Evolutionary conservation across 1,284 basidiomycete species (phyloP), one percentile per base, ranked within the genome.

Genomic region (Anthracocystis walkeri): DNA sequence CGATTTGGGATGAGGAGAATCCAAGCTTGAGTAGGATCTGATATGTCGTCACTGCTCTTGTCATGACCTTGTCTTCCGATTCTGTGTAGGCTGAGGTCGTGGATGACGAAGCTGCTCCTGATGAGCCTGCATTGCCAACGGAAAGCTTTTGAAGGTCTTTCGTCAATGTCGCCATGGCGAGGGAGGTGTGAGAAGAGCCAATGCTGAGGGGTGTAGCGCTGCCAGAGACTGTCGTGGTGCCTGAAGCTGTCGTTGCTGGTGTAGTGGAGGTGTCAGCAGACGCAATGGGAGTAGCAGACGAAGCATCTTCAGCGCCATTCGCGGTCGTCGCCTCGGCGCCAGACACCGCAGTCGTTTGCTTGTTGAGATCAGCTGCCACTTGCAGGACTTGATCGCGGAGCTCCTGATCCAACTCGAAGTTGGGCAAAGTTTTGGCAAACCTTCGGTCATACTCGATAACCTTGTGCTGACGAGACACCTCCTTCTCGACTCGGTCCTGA

Each of bases 401-500:
- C 11, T 77, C 64, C 29, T 89, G 82, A 77, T 93, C 91, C 51
- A 95, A 81, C 58, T 91, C 90, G 27, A 97, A 86, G 44, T 84
- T 87, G 11, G 90, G 89, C 55, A 94, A 88, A 0, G 89, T 88
- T 68, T 89, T 90, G 0, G 94, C 89, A 65, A 91, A 89, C 25
- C 93, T 90, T 64, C 91, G 89, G 61, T 99, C 96, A 71, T 90
- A 91, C 69, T 96, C 93, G 66, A 97, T 90, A 56, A 89, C 90
- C 87, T 89, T 91, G 61, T 90, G 80, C 14, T 89, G 89, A 81
- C 94, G 89, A 2, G 88, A 86, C 58, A 95, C 90, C 78, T 98
- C 97, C 86, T 92, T 95, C 82, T 97, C 94, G 2, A 90, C 92
- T 79, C 91, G 93, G 18, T 95, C 93, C 80, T 96, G 93, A 33